These are phyloP conservation scores for Cladosporium sp. DNA, from an alignment of 2,329 filamentous ascomycete species.

Conservation along the genomic window DNA sequence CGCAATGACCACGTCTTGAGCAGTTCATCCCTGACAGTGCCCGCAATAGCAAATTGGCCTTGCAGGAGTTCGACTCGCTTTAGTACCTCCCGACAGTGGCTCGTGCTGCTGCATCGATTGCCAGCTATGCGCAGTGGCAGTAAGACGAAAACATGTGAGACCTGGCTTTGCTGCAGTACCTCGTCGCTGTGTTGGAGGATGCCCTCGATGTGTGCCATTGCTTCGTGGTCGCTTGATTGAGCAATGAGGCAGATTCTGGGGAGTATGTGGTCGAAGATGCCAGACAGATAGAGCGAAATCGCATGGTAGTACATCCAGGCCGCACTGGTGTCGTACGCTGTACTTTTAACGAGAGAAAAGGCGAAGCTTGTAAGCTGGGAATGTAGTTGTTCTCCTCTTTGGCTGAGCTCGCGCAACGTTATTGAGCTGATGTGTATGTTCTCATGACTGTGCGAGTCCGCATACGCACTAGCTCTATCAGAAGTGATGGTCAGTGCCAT, in stretches of 20 bases:
- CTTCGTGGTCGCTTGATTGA: background rate
- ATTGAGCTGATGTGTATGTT: background rate
- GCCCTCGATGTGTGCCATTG: background rate
- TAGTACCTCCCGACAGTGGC: background rate
- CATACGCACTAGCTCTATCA: background rate
- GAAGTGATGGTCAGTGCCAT: background rate
- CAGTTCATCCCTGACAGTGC: background rate
- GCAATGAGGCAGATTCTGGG: background rate
- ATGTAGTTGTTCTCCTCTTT: background rate
- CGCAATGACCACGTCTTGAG: background rate
- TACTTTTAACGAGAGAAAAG: background rate
- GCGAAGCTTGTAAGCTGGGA: background rate
- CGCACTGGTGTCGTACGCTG: background rate
- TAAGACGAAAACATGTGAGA: background rate
- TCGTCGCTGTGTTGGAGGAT: background rate
- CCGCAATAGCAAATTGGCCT: background rate
- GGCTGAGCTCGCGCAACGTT: background rate
- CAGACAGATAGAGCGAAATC: background rate
- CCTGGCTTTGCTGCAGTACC: background rate
- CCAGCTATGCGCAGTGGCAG: background rate
- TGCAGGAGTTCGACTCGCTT: background rate
- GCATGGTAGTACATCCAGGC: background rate
- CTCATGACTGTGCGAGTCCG: background rate
- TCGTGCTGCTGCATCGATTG: background rate
- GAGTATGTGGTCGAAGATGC: background rate